Evolutionary conservation across 1,139 yeast genomes (phyloP), one percentile per base, ranked within the genome.

Genomic region (Suhomyces kunorum): DNA sequence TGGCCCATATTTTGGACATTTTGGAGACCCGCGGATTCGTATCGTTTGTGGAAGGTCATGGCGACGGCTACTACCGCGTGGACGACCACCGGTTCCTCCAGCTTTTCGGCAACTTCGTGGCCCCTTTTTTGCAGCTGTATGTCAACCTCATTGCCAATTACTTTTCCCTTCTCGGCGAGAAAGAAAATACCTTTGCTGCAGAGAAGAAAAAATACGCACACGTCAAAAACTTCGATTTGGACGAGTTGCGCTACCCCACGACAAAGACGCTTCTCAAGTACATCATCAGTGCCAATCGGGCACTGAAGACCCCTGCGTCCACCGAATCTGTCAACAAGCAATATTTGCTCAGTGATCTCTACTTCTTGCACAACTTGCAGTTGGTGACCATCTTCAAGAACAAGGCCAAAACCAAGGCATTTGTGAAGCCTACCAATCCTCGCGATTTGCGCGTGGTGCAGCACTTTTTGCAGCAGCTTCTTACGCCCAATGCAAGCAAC

Each of bases 291-390:
- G 30, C 38, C 28, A 42, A 42, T 30, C 30, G 32, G 31, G 43
- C 41, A n/a, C 34, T 37, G 35, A 22, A 27, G 8, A 34, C 16
- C 11, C 44, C 42, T 16, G 42, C 39, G 3, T 45, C 50, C 14
- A 48, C 68, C 24, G 77, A 71, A 49, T 58, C 71, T 11, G 59
- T 63, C 42, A 71, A 72, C 53, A 72, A 71, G 53, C 77, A 71
- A 47, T 71, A 72, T 48, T 59, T 72, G 42, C 58, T 72, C 32
- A 63, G 71, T 39, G 68, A 70, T 43, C 59, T 72, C 44, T 71
- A 66, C 46, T 71, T 68, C 47, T 58, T 71, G 47, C 55, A 66
- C 48, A 61, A 70, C 45, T 58, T 71, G 42, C 55, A 54, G 31
- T 56, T 71, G 44, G 58, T 71, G 27, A 54, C 56, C 35, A 69